Percentiles rank a stretch among this genome's conserved stretches.
These are phyloP conservation scores for Lactifluus pinguis DNA, from an alignment of 768 basidiomycete genomes.

Conservation along the genomic window DNA sequence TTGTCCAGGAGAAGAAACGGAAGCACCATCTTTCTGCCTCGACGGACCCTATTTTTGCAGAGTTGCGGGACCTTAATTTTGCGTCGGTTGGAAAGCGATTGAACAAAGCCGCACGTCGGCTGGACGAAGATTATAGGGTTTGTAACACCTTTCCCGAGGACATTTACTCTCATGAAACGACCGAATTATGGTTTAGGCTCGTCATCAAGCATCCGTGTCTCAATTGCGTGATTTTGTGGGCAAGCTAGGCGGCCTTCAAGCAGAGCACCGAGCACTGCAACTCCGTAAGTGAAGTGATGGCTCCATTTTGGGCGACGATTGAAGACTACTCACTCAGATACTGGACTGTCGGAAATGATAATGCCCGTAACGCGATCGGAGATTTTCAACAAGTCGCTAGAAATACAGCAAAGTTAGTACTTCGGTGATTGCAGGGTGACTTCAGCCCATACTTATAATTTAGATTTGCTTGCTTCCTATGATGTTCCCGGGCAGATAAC, in stretches of 20 bases:
- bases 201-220: slow-evolving; percentile 80
- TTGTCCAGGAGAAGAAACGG: slow-evolving; percentile 76
- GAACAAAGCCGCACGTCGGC: slow-evolving; percentile 68
- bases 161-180: not conserved
- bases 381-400: slow-evolving; percentile 82
- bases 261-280: slow-evolving; percentile 81
- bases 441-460: slow-evolving; percentile 2
- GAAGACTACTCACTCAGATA: slow-evolving; percentile 48
- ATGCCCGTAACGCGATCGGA: slow-evolving; percentile 79
- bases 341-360: slow-evolving; percentile 86
- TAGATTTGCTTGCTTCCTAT: slow-evolving; percentile 93
- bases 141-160: slow-evolving; percentile 3
- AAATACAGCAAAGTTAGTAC: slow-evolving; percentile 84
- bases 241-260: slow-evolving; percentile 84
- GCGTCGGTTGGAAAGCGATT: slow-evolving; percentile 77
- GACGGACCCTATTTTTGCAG: slow-evolving; percentile 72
- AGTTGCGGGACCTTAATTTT: slow-evolving; percentile 88
- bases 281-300: slow-evolving; percentile 57
- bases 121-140: slow-evolving; percentile 92
- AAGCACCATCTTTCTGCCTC: slow-evolving; percentile 76
- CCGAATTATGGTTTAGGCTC: slow-evolving; percentile 40
- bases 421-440: not conserved
- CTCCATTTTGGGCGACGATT: not conserved
- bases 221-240: slow-evolving; percentile 95
- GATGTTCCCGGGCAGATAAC: slow-evolving; percentile 69